A percentile compares a stretch with the other conserved stretches of the same genome.
Conservation (phyloP, 2,329 filamentous ascomycete genomes). For the Myriangium duriaei region DNA sequence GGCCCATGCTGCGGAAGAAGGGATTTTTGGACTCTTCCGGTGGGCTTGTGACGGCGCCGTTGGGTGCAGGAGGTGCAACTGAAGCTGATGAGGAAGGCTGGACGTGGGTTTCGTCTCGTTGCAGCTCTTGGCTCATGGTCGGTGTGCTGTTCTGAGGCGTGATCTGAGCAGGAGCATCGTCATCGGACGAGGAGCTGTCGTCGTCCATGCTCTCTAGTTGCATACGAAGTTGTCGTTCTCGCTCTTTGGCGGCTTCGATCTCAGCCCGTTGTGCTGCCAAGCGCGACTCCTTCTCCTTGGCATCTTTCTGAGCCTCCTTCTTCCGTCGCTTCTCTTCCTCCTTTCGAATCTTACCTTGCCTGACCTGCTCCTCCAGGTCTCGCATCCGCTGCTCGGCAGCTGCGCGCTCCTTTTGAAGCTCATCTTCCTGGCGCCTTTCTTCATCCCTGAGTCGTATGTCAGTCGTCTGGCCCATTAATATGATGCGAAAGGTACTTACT, state of each 20-base stretch:
- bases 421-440: conserved; percentile 63
- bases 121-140: conserved; percentile 43
- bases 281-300: conserved; percentile 77
- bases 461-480: conserved; percentile 16
- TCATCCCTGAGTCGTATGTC: conserved; percentile 46
- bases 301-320: conserved; percentile 74
- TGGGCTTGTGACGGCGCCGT: conserved; percentile 37
- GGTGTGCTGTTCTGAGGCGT: conserved; percentile 49
- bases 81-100: conserved; percentile 28
- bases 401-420: conserved; percentile 66
- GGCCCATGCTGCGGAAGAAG: conserved; percentile 80
- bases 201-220: conserved; percentile 73
- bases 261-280: conserved; percentile 78
- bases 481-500: conserved; percentile 50
- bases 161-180: conserved; percentile 63
- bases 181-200: conserved; percentile 65
- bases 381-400: conserved; percentile 72
- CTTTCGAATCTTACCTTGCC: conserved; percentile 86
- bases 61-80: conserved; percentile 21
- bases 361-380: conserved; percentile 86
- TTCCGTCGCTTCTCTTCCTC: conserved; percentile 89
- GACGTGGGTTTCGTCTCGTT: conserved; percentile 35
- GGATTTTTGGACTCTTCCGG: conserved; percentile 79
- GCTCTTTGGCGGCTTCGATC: conserved; percentile 79
- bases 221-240: conserved; percentile 76